phyloP scores from a whole-genome alignment of 2,329 filamentous ascomycete genomes.

The Phyllosticta paracitricarpa region DNA sequence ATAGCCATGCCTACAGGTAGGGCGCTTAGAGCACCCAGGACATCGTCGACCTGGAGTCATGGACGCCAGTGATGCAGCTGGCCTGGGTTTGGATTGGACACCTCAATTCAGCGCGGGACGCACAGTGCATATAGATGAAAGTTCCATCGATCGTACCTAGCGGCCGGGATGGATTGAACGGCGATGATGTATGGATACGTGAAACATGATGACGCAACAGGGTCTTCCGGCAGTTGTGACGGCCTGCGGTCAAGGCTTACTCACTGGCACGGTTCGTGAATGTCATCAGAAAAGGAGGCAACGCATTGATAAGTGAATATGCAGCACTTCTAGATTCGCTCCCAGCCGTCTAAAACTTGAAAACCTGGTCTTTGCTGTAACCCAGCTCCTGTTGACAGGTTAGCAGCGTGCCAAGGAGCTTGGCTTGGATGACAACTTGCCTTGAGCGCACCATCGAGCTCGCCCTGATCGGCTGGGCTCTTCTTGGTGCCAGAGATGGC shows the following conservation, averaged over 20 bases:
- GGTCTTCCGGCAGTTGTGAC: not conserved
- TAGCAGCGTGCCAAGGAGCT: not conserved
- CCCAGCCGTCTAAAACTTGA: constrained; percentile 64
- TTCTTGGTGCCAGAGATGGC: constrained; percentile 82
- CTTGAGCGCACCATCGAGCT: constrained; percentile 70
- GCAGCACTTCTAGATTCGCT: not conserved
- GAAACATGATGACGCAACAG: not conserved
- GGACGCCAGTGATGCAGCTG: not conserved
- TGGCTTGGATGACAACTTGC: not conserved
- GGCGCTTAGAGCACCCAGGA: not conserved
- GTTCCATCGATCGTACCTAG: not conserved
- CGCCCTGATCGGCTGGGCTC: constrained; percentile 88
- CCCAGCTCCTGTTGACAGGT: constrained; percentile 51
- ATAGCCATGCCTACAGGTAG: not conserved
- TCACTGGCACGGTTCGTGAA: not conserved
- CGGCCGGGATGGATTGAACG: not conserved
- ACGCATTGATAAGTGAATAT: not conserved
- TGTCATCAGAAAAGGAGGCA: not conserved
- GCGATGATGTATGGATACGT: not conserved
- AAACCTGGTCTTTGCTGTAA: constrained; percentile 81
- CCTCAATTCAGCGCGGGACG: not conserved
- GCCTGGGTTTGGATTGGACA: not conserved
- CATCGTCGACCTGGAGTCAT: not conserved
- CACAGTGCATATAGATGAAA: not conserved
- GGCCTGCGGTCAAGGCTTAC: not conserved